Base-by-base conservation (phyloP, 345 rosid genomes). In the Corchorus capsularis region DNA sequence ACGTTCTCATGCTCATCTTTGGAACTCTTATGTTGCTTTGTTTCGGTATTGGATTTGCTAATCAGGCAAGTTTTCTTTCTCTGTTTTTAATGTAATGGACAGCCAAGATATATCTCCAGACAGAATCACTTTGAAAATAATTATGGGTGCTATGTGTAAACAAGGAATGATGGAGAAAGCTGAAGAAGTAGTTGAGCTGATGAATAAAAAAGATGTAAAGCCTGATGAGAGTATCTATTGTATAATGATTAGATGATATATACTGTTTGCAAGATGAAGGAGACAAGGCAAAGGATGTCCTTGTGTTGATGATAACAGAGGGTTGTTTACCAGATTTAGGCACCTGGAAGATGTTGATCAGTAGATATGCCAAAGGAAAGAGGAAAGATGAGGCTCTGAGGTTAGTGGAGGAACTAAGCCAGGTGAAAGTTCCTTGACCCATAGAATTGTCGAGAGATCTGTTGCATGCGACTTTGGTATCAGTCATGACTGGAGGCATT, bases 21-120 rank as follows among this genome's bases (percentile, higher is more conserved):
- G 99, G 99, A n/a, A n/a, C n/a, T 11, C 85, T 97, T 57, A 83
- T 96, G 27, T 77, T 96, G 76, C 97, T 96, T 27, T 98, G 99
- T 78, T 93, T 96, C 16, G 99, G 99, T 53, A 89, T 96, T 63
- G 99, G 98, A 19, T 93, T 93, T 71, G 97, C 98, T 62, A 96
- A 92, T 83, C 99, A 96, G 98, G 99, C 88, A 69, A 27, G 27
- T 54, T 6, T 59, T 3, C 2, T 52, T n/a, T 52, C 14, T 60
- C 19, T 8, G 10, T 39, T 63, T 12, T 1, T 16, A n/a, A n/a
- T n/a, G n/a, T n/a, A 73, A 73, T 73, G 76, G 37, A 15, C 12
- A 6, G 3, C 14, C 39, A 27, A n/a, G 50, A 27, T 20, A 60
- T 73, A 39, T 63, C 17, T 63, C 66, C 27, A 27, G 27, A 35